These are phyloP conservation scores for Kodamaea fungicola DNA, from an alignment of 1,139 yeast genomes.

Conservation along the genomic window DNA sequence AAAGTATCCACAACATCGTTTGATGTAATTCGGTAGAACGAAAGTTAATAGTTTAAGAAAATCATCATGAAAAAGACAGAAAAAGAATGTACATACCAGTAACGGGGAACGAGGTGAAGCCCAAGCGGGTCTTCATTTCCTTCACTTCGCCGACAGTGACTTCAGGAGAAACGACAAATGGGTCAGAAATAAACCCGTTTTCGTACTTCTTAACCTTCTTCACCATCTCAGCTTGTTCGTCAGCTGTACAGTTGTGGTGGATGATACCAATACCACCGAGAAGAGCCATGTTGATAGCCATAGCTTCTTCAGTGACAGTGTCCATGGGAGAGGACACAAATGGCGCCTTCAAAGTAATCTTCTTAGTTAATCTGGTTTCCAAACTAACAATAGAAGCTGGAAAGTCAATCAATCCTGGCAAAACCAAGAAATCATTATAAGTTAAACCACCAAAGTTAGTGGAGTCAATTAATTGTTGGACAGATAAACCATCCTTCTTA, in stretches of 20 bases:
- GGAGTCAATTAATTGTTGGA: conserved; percentile 85
- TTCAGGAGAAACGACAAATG: conserved; percentile 77
- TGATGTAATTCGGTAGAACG: conserved; percentile 99
- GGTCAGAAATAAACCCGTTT: conserved; percentile 95
- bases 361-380: conserved; percentile 86
- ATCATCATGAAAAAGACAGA: conserved; percentile 53
- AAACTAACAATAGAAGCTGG: conserved; percentile 74
- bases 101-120: conserved; percentile 98
- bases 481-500: conserved; percentile 81
- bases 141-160: conserved; percentile 80
- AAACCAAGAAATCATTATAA: conserved; percentile 89
- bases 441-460: conserved; percentile 91
- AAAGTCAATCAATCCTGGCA: conserved; percentile 93
- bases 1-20: conserved; percentile 92
- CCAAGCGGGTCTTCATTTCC: conserved; percentile 64
- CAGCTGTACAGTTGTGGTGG: conserved; percentile 95
- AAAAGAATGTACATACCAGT: conserved; percentile 75
- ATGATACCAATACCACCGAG: conserved; percentile 99
- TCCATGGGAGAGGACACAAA: conserved; percentile 99
- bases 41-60: conserved; percentile 70
- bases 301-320: conserved; percentile 93
- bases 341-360: conserved; percentile 88
- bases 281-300: conserved; percentile 99
- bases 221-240: conserved; percentile 98
- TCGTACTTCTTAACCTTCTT: conserved; percentile 93